Evolutionary conservation across 345 rosid species (phyloP).

Genomic region (Abelmoschus esculentus): DNA sequence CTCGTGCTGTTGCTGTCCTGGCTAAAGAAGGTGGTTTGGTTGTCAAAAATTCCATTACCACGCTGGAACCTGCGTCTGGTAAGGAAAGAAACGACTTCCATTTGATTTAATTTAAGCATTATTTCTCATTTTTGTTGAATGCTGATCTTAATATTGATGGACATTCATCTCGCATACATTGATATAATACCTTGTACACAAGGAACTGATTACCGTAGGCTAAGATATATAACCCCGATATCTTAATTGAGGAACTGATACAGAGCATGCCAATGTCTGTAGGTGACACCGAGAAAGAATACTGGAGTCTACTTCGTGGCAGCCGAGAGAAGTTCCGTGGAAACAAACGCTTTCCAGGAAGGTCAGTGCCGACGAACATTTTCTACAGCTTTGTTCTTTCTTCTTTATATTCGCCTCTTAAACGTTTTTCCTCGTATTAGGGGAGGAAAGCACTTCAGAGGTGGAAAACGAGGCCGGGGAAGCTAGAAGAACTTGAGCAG

Average conservation of each 20-base stretch:
- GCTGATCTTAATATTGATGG: neutral
- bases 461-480: constrained; percentile 57
- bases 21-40: constrained; percentile 70
- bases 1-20: constrained; percentile 90
- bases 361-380: constrained; percentile 33
- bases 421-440: constrained; percentile 23
- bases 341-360: constrained; percentile 52
- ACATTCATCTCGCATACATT: neutral
- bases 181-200: neutral
- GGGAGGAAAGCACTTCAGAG: constrained; percentile 60
- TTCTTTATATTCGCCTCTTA: neutral
- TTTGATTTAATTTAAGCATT: neutral
- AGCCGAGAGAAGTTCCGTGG: constrained; percentile 46
- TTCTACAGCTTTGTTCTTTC: neutral
- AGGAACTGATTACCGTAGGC: neutral
- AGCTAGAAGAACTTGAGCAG: constrained; percentile 42
- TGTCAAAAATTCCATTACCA: constrained; percentile 69
- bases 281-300: constrained; percentile 87
- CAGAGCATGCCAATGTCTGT: neutral
- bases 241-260: neutral
- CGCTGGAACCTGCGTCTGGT: constrained; percentile 89
- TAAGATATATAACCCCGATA: neutral
- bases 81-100: neutral
- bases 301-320: constrained; percentile 61
- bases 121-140: neutral